Base-by-base conservation (phyloP, 768 basidiomycete species). In the Amanita subjunquillea region DNA sequence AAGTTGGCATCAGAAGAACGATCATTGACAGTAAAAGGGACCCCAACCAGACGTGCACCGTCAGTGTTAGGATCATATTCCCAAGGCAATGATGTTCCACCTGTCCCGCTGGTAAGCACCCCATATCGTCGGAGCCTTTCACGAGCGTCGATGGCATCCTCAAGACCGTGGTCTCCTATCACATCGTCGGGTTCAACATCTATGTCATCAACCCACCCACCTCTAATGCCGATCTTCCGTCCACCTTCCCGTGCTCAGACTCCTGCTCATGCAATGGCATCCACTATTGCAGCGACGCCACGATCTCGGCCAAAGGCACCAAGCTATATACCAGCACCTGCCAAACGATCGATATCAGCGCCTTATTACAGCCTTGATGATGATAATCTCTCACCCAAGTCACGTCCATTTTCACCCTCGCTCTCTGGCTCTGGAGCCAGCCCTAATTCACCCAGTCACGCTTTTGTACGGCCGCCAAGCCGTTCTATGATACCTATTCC, bases 401-500 rank as follows among this genome's bases (percentile, higher is more conserved):
- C 77, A 55, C 80, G 86, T 40, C 75, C 85, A 1, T 70, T 85
- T 54, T 88, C 87, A 1, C 82, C 85, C 4, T 70, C 82, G 6
- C 71, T 73, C 55, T 78, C 78, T 10, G 63, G 67, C 2, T 74
- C 78, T 23, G 73, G 71, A 17, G 61, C 70, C 13, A 74, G 72
- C 48, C 71, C 58, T 20, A 54, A 75, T 20, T 76, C 79, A 1
- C 70, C 62, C 45, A 68, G 57, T 29, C 69, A 63, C 42, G 59
- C 65, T 12, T 83, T 82, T 60, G 79, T 81, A 9, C 76, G 88
- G 32, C 88, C 88, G 27, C 87, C 88, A 1, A 89, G 88, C 60
- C 78, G 85, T 50, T 91, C 90, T 4, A 85, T 80, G 79, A 89
- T 91, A 52, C 88, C 88, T 20, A 75, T 89, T 23, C 88, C 89